Conservation (phyloP, 179 eudicot species). For the Actinidia arguta region DNA sequence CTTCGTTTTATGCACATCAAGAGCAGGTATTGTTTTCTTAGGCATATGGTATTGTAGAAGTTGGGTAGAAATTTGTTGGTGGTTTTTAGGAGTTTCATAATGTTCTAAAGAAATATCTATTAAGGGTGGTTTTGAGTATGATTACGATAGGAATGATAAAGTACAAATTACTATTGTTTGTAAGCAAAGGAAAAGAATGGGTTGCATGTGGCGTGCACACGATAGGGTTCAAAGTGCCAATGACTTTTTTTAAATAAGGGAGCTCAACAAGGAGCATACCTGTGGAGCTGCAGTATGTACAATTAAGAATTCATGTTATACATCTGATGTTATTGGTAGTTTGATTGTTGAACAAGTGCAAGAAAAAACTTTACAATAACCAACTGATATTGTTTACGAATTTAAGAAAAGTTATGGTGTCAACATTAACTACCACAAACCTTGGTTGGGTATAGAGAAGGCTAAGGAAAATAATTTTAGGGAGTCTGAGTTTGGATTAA, state of each 20-base stretch:
- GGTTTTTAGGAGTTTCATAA: no score
- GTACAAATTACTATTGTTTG: not conserved
- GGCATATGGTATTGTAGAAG: no score
- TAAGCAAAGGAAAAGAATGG: no score
- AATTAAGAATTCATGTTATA: not conserved
- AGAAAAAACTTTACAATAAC: not conserved
- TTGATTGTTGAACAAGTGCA: not conserved
- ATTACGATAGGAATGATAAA: not conserved
- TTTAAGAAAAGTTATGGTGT: not conserved
- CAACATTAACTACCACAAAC: no score
- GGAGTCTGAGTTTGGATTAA: not conserved
- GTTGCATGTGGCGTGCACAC: no score
- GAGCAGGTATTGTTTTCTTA: no score
- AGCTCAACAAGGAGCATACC: not conserved
- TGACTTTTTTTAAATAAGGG: not conserved
- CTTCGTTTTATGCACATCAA: no score
- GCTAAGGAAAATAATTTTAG: not conserved
- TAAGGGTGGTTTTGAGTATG: not conserved
- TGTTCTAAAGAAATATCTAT: no score
- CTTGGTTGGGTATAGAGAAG: not conserved
- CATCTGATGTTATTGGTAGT: not conserved
- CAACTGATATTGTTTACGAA: not conserved
- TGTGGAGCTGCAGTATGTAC: not conserved
- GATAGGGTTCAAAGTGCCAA: not conserved
- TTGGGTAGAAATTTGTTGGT: no score